Base-by-base conservation (phyloP, 805 yeast genomes). In the Wickerhamomyces sydowiorum region DNA sequence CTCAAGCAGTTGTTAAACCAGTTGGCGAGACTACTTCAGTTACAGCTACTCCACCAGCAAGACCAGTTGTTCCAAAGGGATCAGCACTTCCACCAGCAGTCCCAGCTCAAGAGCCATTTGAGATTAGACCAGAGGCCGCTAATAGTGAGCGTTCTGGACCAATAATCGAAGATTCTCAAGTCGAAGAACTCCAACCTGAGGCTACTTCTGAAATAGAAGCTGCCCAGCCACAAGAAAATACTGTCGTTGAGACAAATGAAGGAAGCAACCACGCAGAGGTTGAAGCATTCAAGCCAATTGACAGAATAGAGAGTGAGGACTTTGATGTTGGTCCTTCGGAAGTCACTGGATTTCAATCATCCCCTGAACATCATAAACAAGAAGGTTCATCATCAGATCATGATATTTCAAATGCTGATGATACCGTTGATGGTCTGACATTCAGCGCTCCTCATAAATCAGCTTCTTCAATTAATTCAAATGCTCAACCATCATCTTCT, bases 101-200 rank as follows among this genome's bases (percentile, higher is more conserved):
- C 18, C 19, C 32, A 29, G 14, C 12, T 17, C 19, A 29, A 29
- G 45, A 39, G 19, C 19, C 31, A 25, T 9, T 29, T 29, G 21
- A 29, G 20, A 29, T 29, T 9, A 29, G 32, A 15, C 32, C 32
- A 17, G 37, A 31, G 35, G 50, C 17, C 15, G 37, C 15, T 36
- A 43, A 36, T 45, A 45, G 43, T 36, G 43, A 42, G n/a, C n/a
- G n/a, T n/a, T n/a, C n/a, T n/a, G n/a, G n/a, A n/a, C n/a, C n/a
- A n/a, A n/a, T n/a, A n/a, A n/a, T n/a, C n/a, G n/a, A n/a, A n/a
- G n/a, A n/a, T n/a, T n/a, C n/a, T n/a, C n/a, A n/a, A n/a, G n/a
- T n/a, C n/a, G n/a, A n/a, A n/a, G n/a, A n/a, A n/a, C n/a, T n/a
- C n/a, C n/a, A n/a, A n/a, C n/a, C n/a, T n/a, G n/a, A n/a, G n/a